These are phyloP conservation scores for Echinosophora koreensis DNA, from an alignment of 306 rosid genomes.

Conservation along the genomic window DNA sequence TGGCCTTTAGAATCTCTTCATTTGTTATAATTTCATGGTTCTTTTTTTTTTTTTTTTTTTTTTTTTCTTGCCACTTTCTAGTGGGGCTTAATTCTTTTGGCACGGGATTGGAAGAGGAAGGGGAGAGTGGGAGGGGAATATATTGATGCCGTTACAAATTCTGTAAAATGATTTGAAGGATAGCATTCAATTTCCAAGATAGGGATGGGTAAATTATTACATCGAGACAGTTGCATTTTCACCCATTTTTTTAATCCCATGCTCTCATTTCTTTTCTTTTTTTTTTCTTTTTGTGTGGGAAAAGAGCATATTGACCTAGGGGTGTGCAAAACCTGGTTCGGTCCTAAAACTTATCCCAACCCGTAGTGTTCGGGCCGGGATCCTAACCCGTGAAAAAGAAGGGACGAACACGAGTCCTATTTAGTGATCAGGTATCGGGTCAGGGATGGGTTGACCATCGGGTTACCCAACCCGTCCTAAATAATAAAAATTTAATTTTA, in stretches of 20 bases:
- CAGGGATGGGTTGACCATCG: too few relatives aligned
- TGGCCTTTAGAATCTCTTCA: slow-evolving; percentile 26
- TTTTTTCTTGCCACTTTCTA: neutral
- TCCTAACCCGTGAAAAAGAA: too few relatives aligned
- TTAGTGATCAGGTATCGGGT: too few relatives aligned
- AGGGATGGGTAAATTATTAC: neutral
- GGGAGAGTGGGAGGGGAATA: slow-evolving; percentile 8
- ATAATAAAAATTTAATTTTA: too few relatives aligned
- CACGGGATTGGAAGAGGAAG: slow-evolving; percentile 4
- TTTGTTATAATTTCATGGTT: neutral
- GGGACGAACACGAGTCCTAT: too few relatives aligned
- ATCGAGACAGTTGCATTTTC: neutral
- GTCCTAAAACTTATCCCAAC: too few relatives aligned
- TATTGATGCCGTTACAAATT: slow-evolving; percentile 28
- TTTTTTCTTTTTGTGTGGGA: too few relatives aligned
- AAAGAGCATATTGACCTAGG: too few relatives aligned
- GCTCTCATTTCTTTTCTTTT: too few relatives aligned
- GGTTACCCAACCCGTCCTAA: too few relatives aligned
- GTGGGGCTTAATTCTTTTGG: slow-evolving; percentile 35
- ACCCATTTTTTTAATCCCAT: neutral
- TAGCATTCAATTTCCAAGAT: slow-evolving; percentile 1
- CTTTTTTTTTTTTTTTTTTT: neutral
- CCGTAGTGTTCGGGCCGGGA: too few relatives aligned
- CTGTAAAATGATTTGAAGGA: slow-evolving; percentile 39
- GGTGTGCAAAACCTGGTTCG: too few relatives aligned